Evolutionary conservation across 495 filamentous ascomycete genomes (phyloP), one percentile per base, ranked within the genome.

Genomic region (Cercophora newfieldiana): DNA sequence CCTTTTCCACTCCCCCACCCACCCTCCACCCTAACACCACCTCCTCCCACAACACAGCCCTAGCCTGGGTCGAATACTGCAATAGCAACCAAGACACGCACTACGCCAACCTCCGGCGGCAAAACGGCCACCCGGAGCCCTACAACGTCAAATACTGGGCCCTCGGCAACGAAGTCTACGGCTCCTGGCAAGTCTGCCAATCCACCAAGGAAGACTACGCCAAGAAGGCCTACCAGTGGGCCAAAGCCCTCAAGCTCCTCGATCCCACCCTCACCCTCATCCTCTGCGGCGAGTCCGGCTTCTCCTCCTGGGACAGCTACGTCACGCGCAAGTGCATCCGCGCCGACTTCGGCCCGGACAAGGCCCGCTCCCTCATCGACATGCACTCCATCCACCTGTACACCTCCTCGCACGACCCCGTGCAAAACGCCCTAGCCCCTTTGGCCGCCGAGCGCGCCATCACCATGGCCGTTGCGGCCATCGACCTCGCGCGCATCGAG

Each of bases 51-150:
- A 5, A 0, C 14, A n/a, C 31, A 61, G 31, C 87, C 6, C 78
- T 94, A 57, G 90, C 80, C 10, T 94, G 90, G 91, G 79, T 93
- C 31, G 91, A 94, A 69, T 94, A 94, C 75, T 93, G 91, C 79
- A 93, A 92, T 71, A 86, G 86, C 37, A 84, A 81, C 7, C 79
- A 82, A 31, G 82, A 94, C 73, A 94, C 90, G 14, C 83, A 92
- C 79, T 93, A 91, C 75, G 91, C 90, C 58, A 92, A 93, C 72
- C 76, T 92, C 54, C 85, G 90, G 19, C 82, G 91, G 18, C 84
- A 88, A 67, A 88, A 93, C 73, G 91, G 91, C 1, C 85, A 81
- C 22, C 79, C 87, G 60, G 83, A 91, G 72, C 91, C 91, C 6
- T 93, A 93, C 74, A 85, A 87, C 69, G 88, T 89, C 50, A 81